Percentiles rank a stretch among this genome's conserved stretches.
Evolutionary conservation across 768 basidiomycete genomes (phyloP).

Genomic region (Leccinum olivaceopallidum): DNA sequence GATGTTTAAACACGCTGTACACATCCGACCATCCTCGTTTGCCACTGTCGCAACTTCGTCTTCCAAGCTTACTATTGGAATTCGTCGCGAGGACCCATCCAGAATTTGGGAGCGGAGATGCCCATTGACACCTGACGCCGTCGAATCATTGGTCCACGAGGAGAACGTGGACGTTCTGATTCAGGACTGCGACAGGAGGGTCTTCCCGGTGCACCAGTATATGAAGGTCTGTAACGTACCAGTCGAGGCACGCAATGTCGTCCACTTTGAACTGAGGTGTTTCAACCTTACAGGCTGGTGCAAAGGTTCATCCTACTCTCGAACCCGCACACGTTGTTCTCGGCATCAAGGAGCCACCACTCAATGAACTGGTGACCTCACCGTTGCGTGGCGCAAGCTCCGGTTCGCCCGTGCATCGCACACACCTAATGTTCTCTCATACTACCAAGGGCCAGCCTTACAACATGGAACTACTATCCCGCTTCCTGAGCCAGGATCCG

Average conservation of each 20-base stretch:
- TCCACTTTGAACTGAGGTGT: no score
- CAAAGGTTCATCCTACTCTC: no score
- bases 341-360: no score
- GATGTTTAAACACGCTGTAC: slow-evolving; percentile 23
- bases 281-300: no score
- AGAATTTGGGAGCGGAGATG: slow-evolving; percentile 87
- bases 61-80: slow-evolving; percentile 49
- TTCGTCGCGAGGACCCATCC: slow-evolving; percentile 74
- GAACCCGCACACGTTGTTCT: no score
- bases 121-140: slow-evolving; percentile 69
- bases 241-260: no score
- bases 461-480: slow-evolving; percentile 76
- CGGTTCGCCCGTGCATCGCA: slow-evolving; percentile 45
- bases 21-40: slow-evolving; percentile 26
- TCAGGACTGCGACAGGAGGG: slow-evolving; percentile 36
- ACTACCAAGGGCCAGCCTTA: slow-evolving; percentile 87
- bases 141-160: no score
- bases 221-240: no score
- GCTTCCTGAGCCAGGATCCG: slow-evolving; percentile 48
- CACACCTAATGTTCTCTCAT: slow-evolving; percentile 91
- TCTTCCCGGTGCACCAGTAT: no score
- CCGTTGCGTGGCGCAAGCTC: slow-evolving; percentile 20
- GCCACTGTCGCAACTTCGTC: slow-evolving; percentile 20
- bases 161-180: slow-evolving; percentile 40
- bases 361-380: no score